phyloP scores from a whole-genome alignment of 192 early-diverging fungal species.

The Backusella tarrabulga region DNA sequence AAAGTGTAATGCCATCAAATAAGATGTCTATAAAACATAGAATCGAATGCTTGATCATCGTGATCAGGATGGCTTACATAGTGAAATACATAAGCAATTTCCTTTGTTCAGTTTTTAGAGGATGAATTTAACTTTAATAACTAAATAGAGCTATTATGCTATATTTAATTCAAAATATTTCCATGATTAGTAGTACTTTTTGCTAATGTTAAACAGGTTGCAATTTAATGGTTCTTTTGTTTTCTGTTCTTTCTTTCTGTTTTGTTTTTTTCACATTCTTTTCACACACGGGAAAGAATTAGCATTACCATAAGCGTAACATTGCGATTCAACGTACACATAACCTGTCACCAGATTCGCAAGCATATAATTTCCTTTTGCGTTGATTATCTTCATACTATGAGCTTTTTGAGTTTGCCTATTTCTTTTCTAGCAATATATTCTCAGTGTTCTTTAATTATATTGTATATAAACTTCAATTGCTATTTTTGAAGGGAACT shows the following conservation, averaged over 20 bases:
- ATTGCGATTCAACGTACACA: not conserved
- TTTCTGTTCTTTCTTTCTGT: not conserved
- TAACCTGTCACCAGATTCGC: not conserved
- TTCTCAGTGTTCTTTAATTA: not conserved
- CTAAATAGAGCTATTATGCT: not conserved
- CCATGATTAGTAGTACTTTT: not conserved
- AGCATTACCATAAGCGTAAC: not conserved
- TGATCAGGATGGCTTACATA: not conserved
- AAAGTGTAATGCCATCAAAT: not conserved
- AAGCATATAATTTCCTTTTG: not conserved
- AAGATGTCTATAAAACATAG: not conserved
- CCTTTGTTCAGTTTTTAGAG: not conserved
- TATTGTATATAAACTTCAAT: not conserved
- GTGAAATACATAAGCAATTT: not conserved
- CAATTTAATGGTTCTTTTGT: not conserved
- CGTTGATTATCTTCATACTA: not conserved
- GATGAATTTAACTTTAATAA: not conserved
- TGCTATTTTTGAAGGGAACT: not conserved
- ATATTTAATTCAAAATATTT: not conserved
- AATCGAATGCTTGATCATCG: not conserved
- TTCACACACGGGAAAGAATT: not conserved
- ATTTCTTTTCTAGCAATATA: not conserved
- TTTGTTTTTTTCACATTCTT: conserved; percentile 4
- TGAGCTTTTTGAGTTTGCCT: not conserved
- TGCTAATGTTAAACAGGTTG: not conserved